Evolutionary conservation across 495 filamentous ascomycete genomes (phyloP).

Genomic region (Pyronema omphalodes): DNA sequence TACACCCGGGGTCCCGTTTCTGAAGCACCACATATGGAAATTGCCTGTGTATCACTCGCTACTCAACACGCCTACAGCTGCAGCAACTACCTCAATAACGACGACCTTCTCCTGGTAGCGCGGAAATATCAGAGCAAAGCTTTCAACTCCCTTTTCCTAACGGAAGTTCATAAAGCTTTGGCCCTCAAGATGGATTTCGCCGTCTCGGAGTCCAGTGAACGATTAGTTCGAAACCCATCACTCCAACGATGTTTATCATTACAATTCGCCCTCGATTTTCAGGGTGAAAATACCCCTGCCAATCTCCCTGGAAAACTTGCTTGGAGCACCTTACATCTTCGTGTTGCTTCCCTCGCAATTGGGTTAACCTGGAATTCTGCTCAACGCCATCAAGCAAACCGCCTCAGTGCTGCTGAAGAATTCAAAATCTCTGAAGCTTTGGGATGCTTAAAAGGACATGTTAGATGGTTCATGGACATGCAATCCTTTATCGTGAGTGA

Average conservation of each 20-base stretch:
- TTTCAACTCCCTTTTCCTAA: slow-evolving; percentile 22
- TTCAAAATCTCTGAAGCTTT: slow-evolving; percentile 13
- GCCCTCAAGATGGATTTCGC: slow-evolving; percentile 24
- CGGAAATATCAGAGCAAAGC: slow-evolving; percentile 16
- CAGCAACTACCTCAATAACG: slow-evolving; percentile 23
- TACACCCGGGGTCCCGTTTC: slow-evolving; percentile 9
- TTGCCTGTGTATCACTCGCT: slow-evolving; percentile 19
- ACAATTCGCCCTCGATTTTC: slow-evolving; percentile 21
- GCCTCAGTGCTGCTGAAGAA: not conserved
- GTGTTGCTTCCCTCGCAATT: slow-evolving; percentile 23
- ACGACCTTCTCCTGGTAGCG: slow-evolving; percentile 20
- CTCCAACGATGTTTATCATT: slow-evolving; percentile 22
- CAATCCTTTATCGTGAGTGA: slow-evolving; percentile 24
- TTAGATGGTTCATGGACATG: slow-evolving; percentile 26
- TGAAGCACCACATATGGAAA: slow-evolving; percentile 15
- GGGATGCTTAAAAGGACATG: slow-evolving; percentile 19
- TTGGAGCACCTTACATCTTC: slow-evolving; percentile 21
- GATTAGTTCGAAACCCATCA: slow-evolving; percentile 19
- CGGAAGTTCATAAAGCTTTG: slow-evolving; percentile 19
- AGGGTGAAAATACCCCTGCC: slow-evolving; percentile 18
- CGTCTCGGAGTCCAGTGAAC: slow-evolving; percentile 15
- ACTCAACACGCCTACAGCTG: slow-evolving; percentile 22
- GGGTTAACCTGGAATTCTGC: slow-evolving; percentile 20
- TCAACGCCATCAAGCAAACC: slow-evolving; percentile 8
- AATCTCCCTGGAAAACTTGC: slow-evolving; percentile 19